phyloP scores from a whole-genome alignment of 768 basidiomycete genomes.

The Lyophyllum decastes region DNA sequence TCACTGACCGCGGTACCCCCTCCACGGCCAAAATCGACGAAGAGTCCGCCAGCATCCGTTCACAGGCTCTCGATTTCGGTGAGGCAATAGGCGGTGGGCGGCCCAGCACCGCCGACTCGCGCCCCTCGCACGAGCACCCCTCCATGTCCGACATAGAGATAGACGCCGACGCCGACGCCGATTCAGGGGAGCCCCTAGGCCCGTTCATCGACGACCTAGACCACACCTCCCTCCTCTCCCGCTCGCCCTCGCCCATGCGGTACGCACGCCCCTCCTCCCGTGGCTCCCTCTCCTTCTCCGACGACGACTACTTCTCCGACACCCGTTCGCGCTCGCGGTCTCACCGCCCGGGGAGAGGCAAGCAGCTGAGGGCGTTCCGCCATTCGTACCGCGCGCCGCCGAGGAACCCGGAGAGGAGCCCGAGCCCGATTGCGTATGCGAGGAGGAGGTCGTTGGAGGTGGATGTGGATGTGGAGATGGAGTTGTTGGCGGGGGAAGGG shows the following conservation, averaged over 20 bases:
- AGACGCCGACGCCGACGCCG: not conserved
- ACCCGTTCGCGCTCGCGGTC: conserved; percentile 6
- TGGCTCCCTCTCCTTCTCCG: conserved; percentile 18
- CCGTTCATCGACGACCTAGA: conserved; percentile 21
- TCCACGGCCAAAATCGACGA: conserved; percentile 1
- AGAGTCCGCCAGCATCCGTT: not conserved
- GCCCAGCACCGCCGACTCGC: not conserved
- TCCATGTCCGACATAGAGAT: not conserved
- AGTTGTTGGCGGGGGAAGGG: not conserved
- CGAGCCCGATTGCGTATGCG: conserved; percentile 26
- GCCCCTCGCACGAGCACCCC: not conserved
- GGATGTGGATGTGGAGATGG: not conserved
- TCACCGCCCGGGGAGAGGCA: not conserved
- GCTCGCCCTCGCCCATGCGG: conserved; percentile 33
- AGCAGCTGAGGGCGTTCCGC: conserved; percentile 8
- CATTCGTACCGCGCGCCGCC: conserved; percentile 9
- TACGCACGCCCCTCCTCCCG: conserved; percentile 34
- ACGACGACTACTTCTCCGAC: not conserved
- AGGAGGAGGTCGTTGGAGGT: conserved; percentile 16
- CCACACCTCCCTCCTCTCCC: conserved; percentile 18
- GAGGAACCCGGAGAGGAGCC: conserved; percentile 11
- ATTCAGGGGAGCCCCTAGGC: not conserved
- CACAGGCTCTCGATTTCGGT: not conserved
- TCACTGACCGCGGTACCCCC: conserved; percentile 1
- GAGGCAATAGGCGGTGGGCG: not conserved